Evolutionary conservation across 2,329 filamentous ascomycete species (phyloP).

Genomic region (Xylaria sp.): DNA sequence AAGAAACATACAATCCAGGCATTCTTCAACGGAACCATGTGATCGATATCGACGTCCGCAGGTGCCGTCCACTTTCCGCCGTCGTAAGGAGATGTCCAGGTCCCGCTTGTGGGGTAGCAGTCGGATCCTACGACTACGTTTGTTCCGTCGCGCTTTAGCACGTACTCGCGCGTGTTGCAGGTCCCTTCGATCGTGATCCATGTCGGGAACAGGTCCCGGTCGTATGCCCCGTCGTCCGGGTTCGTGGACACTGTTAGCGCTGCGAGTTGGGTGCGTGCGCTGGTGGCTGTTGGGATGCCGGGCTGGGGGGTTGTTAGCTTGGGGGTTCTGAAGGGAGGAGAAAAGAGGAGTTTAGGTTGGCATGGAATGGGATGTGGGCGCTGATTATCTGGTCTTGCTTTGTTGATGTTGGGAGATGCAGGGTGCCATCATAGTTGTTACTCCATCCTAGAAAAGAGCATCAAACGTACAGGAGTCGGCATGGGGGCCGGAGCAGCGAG

Average conservation of each 20-base stretch:
- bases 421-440: not conserved
- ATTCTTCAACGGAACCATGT: constrained; percentile 83
- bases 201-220: constrained; percentile 37
- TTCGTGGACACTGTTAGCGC: constrained; percentile 27
- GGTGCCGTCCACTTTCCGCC: constrained; percentile 75
- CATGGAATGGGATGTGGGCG: not conserved
- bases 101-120: constrained; percentile 73
- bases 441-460: no score
- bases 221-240: constrained; percentile 34
- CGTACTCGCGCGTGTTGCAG: constrained; percentile 78
- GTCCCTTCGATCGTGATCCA: constrained; percentile 42
- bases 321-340: not conserved
- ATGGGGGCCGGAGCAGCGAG: constrained; percentile 43
- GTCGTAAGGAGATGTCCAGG: constrained; percentile 79
- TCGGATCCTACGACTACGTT: constrained; percentile 66
- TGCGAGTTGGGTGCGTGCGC: constrained; percentile 28
- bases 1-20: constrained; percentile 72
- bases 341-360: not conserved
- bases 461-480: constrained; percentile 43
- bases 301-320: constrained; percentile 52
- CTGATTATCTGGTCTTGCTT: not conserved
- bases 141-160: constrained; percentile 78
- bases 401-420: no score
- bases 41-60: constrained; percentile 82
- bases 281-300: constrained; percentile 68